Base-by-base conservation (phyloP, 78 protist genomes). In the Cavenderia fasciculata region DNA sequence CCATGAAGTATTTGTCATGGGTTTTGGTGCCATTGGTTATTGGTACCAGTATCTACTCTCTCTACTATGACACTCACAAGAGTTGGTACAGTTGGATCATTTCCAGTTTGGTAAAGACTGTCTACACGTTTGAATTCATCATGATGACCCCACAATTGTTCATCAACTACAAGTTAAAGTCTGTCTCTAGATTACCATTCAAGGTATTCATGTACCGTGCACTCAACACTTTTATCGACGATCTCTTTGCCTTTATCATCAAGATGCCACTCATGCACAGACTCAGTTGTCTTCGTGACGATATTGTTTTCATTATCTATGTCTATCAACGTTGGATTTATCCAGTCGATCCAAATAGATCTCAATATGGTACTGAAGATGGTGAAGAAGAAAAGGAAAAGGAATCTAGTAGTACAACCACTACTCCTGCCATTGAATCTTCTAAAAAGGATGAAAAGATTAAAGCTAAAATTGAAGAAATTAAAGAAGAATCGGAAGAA, bases 171-270 rank as follows among this genome's bases (percentile, higher is more conserved):
- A 90, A 94, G 25, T 61, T 94, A 66, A 71, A 72, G 87, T 90
- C 97, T 16, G 99, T 97, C n/a, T 98, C 99, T 1, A 98, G 94
- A 47, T 78, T 99, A 18, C 99, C 99, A 31, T 98, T 98, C 98
- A 76, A 90, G 25, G 68, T 94, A 11, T 88, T 98, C 85, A 77
- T 95, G 88, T 98, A 98, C 78, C 95, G 97, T 92, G 97, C 98
- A 23, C 56, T 98, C 72, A 98, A 95, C 77, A 99, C 99, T 16
- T 94, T 99, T 74, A 95, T 99, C 69, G 99, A 98, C 87, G 99
- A 98, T 70, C 61, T 97, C 49, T 98, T 97, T 71, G 98, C 99
- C 0, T 98, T 96, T 52, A 74, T 96, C 82, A 96, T 99, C 76
- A 70, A 56, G 66, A 98, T 98, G 99, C 99, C 99, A 16, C 59